Percentiles rank a stretch among this genome's conserved stretches.
Evolutionary conservation across 805 yeast species (phyloP).

Genomic region (Candida jianshihensis): DNA sequence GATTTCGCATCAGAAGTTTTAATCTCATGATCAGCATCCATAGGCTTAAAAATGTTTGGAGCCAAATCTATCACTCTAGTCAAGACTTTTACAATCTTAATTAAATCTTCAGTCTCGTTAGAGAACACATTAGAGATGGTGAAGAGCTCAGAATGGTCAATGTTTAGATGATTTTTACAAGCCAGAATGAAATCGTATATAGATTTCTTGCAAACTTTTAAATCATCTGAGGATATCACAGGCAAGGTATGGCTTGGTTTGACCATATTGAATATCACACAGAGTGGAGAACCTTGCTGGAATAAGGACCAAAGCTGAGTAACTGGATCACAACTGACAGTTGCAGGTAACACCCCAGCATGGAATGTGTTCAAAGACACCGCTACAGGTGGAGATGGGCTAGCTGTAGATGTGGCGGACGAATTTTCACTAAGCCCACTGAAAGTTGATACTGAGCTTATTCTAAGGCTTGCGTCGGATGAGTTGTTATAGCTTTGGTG

Average conservation of each 20-base stretch:
- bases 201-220: constrained; percentile 78
- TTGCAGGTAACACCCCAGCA: constrained; percentile 72
- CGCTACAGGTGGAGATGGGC: constrained; percentile 19
- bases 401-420: constrained; percentile 20
- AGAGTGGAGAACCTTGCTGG: constrained; percentile 88
- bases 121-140: constrained; percentile 86
- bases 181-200: constrained; percentile 87
- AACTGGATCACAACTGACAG: constrained; percentile 79
- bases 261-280: constrained; percentile 73
- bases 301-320: constrained; percentile 84
- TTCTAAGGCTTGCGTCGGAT: constrained; percentile 25
- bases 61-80: constrained; percentile 52
- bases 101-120: constrained; percentile 69
- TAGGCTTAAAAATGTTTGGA: constrained; percentile 32
- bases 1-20: constrained; percentile 49
- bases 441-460: constrained; percentile 27
- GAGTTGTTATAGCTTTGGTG: constrained; percentile 10
- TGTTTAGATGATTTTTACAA: constrained; percentile 66
- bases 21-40: constrained; percentile 22
- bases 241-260: constrained; percentile 52
- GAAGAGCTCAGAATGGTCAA: constrained; percentile 77
- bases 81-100: constrained; percentile 70
- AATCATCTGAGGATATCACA: constrained; percentile 68
- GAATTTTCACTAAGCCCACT: constrained; percentile 28
- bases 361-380: constrained; percentile 47